These are phyloP conservation scores for Lagenidium giganteum DNA, from an alignment of 352 stramenopile genomes.

Conservation along the genomic window DNA sequence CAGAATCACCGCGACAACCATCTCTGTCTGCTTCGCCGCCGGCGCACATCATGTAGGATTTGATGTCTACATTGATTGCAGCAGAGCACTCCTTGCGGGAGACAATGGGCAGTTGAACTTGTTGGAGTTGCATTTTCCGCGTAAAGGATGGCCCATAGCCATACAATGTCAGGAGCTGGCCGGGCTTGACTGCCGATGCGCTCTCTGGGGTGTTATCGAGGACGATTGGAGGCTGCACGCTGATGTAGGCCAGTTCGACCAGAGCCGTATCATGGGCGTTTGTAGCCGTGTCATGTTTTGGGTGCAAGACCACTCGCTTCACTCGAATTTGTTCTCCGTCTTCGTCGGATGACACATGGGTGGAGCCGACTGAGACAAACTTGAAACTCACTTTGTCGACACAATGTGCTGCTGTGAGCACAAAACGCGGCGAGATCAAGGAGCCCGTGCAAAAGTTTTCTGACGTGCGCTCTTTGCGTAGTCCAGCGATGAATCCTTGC, in stretches of 20 bases:
- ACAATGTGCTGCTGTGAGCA: conserved; percentile 35
- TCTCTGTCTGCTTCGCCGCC: conserved; percentile 31
- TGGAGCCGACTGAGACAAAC: conserved; percentile 26
- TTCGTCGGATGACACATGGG: conserved; percentile 12
- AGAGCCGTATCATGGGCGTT: conserved; percentile 28
- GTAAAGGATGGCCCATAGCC: conserved; percentile 8
- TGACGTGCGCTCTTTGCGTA: conserved; percentile 12
- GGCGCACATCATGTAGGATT: conserved; percentile 30
- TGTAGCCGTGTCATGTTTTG: conserved; percentile 13
- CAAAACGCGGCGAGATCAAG: conserved; percentile 25
- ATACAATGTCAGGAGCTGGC: conserved; percentile 14
- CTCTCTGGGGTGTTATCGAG: conserved; percentile 12
- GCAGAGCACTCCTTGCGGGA: conserved; percentile 14
- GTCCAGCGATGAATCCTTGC: conserved; percentile 21
- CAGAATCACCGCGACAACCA: conserved; percentile 34
- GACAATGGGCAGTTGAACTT: conserved; percentile 21
- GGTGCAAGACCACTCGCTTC: conserved; percentile 21
- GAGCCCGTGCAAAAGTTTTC: conserved; percentile 28
- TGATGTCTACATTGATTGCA: no score
- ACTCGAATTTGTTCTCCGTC: conserved; percentile 42
- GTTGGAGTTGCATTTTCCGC: conserved; percentile 6
- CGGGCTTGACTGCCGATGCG: background rate
- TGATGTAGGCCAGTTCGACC: conserved; percentile 34
- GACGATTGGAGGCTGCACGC: conserved; percentile 23
- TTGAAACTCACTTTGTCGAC: conserved; percentile 10